Evolutionary conservation across 768 basidiomycete genomes (phyloP), one percentile per base, ranked within the genome.

Genomic region (Lenzites betulinus): DNA sequence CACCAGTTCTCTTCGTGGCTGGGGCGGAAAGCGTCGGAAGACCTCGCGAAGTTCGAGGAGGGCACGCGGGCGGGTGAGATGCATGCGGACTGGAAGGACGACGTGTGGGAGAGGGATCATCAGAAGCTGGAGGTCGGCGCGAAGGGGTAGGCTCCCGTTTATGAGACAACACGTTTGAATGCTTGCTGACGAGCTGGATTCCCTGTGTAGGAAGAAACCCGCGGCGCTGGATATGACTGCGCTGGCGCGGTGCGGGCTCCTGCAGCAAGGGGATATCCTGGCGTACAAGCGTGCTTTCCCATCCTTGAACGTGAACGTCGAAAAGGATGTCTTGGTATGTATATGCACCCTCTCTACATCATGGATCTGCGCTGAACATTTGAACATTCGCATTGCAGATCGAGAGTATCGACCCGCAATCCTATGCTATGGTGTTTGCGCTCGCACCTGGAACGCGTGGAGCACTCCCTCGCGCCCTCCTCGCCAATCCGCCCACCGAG

Each of bases 21-120:
- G 49, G 77, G 79, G 1, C 73, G 77, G 35, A 66, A 76, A 1
- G 81, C 84, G 54, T 53, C 56, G 13, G 75, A 74, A 35, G 77
- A 78, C 55, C 74, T 84, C 11, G 61, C 67, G 25, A 70, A 76
- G 60, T 86, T 79, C 67, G 59, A 76, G 44, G 71, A 74, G 16
- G 83, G 80, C 18, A 74, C 85, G 22, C 62, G 64, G 2, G 67
- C 74, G 15, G 85, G 84, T 1, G 77, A 73, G 8, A 55, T 84
- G 35, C 78, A 83, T 30, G 84, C 80, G 13, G 77, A 82, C 39
- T 86, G 84, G 84, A 88, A 88, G 66, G 86, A 88, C 65, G 82
- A 86, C 35, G 78, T 75, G 35, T 88, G 86, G 86, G 78, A 78
- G 49, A 71, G 69, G 39, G 78, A 81, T 6, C 79, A 84, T 54